Percentiles rank a stretch among this genome's conserved stretches.
Evolutionary conservation across 2,329 filamentous ascomycete species (phyloP).

Genomic region (Xylariaceae sp.): DNA sequence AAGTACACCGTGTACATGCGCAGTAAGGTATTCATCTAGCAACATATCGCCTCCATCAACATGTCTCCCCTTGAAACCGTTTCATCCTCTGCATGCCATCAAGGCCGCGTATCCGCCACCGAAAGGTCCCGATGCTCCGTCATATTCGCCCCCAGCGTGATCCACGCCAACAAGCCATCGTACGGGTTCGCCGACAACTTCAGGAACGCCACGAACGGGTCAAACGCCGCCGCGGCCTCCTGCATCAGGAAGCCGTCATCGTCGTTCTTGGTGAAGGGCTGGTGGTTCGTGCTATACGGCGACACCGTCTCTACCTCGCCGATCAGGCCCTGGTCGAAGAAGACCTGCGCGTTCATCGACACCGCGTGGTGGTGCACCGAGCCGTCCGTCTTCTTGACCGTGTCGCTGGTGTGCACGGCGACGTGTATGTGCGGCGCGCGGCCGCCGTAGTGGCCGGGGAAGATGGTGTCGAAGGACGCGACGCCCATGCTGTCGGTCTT

Average conservation of each 20-base stretch:
- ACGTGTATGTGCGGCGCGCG: constrained; percentile 34
- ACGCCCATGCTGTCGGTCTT: constrained; percentile 36
- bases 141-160: not conserved
- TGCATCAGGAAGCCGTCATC: constrained; percentile 45
- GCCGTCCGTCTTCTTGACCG: constrained; percentile 43
- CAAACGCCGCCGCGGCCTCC: constrained; percentile 19
- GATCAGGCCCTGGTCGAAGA: constrained; percentile 54
- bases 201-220: not conserved
- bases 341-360: constrained; percentile 57
- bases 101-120: too few relatives aligned
- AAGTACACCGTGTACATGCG: too few relatives aligned
- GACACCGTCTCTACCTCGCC: constrained; percentile 37
- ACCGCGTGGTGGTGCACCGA: constrained; percentile 43
- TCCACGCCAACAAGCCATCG: not conserved
- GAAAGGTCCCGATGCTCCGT: too few relatives aligned
- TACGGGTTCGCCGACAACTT: not conserved
- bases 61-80: too few relatives aligned
- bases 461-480: constrained; percentile 35
- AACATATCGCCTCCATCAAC: too few relatives aligned
- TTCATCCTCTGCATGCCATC: too few relatives aligned
- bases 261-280: constrained; percentile 41
- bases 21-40: too few relatives aligned
- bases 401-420: constrained; percentile 18
- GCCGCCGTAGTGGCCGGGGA: constrained; percentile 42
- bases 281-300: constrained; percentile 40